Conservation (phyloP, 257 asterid species). For the Solanum commersonii region DNA sequence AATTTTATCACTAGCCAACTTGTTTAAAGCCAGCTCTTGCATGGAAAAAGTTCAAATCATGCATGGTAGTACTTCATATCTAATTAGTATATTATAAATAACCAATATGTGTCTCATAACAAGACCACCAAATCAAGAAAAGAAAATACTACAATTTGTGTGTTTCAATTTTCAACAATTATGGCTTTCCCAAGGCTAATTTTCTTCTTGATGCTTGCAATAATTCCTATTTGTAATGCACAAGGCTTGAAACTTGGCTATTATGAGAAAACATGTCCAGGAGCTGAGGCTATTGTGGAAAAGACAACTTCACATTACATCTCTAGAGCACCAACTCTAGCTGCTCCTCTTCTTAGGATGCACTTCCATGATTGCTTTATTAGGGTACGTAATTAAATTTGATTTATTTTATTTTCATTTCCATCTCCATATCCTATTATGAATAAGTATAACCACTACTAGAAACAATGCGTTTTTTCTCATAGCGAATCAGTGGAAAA, state of each 20-base stretch:
- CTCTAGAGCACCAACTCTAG: slow-evolving; percentile 6
- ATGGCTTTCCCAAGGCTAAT: background rate
- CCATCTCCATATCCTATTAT: background rate
- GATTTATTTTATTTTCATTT: background rate
- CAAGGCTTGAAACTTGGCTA: slow-evolving; percentile 1
- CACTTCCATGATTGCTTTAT: slow-evolving; percentile 54
- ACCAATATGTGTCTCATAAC: background rate
- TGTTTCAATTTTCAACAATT: background rate
- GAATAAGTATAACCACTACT: background rate
- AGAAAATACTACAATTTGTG: background rate
- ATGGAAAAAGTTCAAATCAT: background rate
- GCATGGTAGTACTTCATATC: background rate
- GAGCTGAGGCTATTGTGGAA: background rate
- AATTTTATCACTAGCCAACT: background rate
- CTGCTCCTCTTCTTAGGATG: slow-evolving; percentile 14
- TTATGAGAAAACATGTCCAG: slow-evolving; percentile 1
- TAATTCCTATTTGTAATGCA: background rate
- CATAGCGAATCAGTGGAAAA: background rate
- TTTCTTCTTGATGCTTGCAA: background rate
- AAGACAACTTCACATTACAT: background rate
- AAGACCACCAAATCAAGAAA: background rate
- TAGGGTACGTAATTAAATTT: slow-evolving; percentile 2
- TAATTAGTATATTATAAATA: background rate
- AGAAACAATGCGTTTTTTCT: background rate
- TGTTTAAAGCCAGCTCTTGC: background rate